These are phyloP conservation scores for Pseudoturritis turrita DNA, from an alignment of 345 rosid genomes.

Conservation along the genomic window DNA sequence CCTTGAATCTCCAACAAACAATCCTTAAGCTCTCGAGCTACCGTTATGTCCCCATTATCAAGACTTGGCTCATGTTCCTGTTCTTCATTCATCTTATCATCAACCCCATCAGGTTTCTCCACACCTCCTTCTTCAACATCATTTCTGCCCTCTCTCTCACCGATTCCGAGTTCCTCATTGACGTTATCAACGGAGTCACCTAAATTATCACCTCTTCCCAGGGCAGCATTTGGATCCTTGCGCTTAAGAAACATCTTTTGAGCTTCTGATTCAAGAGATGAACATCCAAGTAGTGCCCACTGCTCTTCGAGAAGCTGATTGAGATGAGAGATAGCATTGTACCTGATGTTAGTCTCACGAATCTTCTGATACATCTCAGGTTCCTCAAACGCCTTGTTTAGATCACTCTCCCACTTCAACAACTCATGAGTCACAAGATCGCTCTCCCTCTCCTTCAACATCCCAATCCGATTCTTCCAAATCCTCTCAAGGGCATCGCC, in stretches of 20 bases:
- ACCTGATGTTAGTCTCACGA: conserved; percentile 17
- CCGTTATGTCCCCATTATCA: neutral
- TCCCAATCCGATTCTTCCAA: conserved; percentile 40
- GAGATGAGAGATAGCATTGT: neutral
- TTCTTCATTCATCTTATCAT: neutral
- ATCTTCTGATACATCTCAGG: conserved; percentile 2
- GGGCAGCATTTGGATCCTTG: neutral
- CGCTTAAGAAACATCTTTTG: neutral
- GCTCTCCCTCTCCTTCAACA: conserved; percentile 25
- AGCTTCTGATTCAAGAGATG: conserved; percentile 3
- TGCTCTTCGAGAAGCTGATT: conserved; percentile 13
- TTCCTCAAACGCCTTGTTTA: conserved; percentile 3
- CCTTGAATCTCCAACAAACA: conserved; percentile 2
- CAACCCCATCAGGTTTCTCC: neutral
- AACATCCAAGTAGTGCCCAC: neutral
- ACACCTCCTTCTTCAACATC: too few species aligned
- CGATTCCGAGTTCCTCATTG: too few species aligned
- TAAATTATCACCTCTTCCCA: too few species aligned
- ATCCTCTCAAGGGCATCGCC: conserved; percentile 41
- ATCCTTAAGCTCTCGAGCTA: conserved; percentile 17
- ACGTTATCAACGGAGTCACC: too few species aligned
- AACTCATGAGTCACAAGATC: conserved; percentile 31
- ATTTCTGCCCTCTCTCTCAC: too few species aligned
- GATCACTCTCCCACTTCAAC: conserved; percentile 17
- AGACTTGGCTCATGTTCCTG: neutral